Evolutionary conservation across 345 rosid genomes (phyloP).

Genomic region (Litchi chinensis): DNA sequence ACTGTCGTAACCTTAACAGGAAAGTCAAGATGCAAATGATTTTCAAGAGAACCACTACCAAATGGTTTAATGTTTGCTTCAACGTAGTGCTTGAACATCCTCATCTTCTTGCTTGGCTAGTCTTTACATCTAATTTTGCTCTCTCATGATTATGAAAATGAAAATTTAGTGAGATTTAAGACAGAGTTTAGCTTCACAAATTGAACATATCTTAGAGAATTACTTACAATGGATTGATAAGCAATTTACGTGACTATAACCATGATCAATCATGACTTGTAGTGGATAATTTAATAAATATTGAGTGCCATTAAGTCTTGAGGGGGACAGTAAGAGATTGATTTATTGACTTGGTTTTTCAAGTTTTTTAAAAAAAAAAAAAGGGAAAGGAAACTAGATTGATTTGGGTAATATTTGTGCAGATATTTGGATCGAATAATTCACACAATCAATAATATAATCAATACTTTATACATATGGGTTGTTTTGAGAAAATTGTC

Average conservation of each 20-base stretch:
- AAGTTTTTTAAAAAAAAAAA: background rate
- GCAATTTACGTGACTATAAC: too few relatives aligned
- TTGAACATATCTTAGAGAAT: background rate
- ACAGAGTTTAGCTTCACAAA: background rate
- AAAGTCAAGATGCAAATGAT: slow-evolving; percentile 11
- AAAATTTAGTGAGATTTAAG: background rate
- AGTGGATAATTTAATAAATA: too few relatives aligned
- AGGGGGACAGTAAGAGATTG: too few relatives aligned
- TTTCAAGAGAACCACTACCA: background rate
- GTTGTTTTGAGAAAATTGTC: too few relatives aligned
- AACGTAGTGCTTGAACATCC: background rate
- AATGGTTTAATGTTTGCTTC: slow-evolving; percentile 18
- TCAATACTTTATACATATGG: too few relatives aligned
- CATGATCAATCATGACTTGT: too few relatives aligned
- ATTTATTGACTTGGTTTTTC: background rate
- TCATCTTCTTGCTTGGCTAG: background rate
- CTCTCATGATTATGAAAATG: slow-evolving; percentile 3
- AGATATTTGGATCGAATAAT: too few relatives aligned
- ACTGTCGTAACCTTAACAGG: background rate
- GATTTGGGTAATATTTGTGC: too few relatives aligned
- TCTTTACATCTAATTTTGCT: slow-evolving; percentile 16
- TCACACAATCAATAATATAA: too few relatives aligned
- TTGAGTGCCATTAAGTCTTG: too few relatives aligned
- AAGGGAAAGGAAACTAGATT: background rate
- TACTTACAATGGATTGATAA: too few relatives aligned